phyloP scores from a whole-genome alignment of 2,329 filamentous ascomycete genomes.

The Colletotrichum tabaci region DNA sequence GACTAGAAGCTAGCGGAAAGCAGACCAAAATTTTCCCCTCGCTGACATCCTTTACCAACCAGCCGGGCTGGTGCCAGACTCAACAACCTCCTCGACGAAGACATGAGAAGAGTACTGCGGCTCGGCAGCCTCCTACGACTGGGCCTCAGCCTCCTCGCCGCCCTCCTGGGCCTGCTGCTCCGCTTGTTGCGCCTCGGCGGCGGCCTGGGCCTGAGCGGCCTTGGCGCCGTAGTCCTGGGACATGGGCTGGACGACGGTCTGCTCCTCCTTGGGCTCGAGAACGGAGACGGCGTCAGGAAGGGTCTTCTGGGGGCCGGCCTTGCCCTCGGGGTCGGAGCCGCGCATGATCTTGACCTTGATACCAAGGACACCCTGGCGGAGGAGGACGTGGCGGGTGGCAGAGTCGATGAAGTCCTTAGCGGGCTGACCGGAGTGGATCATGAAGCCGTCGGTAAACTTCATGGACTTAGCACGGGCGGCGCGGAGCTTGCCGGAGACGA shows the following conservation, averaged over 20 bases:
- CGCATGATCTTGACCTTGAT: slow-evolving; percentile 99
- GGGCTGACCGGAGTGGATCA: slow-evolving; percentile 99
- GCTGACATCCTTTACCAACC: neutral
- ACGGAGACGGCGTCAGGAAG: slow-evolving; percentile 99
- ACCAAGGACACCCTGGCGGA: slow-evolving; percentile 99
- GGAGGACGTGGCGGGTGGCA: slow-evolving; percentile 98
- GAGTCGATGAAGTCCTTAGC: slow-evolving; percentile 99
- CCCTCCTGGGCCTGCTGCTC: slow-evolving; percentile 64
- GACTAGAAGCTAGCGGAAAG: slow-evolving; percentile 28
- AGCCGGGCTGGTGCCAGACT: slow-evolving; percentile 18
- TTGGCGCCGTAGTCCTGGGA: slow-evolving; percentile 99
- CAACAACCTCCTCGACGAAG: slow-evolving; percentile 14
- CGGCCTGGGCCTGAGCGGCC: slow-evolving; percentile 76
- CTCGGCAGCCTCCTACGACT: slow-evolving; percentile 58
- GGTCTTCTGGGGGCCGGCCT: slow-evolving; percentile 96
- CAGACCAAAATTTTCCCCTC: slow-evolving; percentile 9
- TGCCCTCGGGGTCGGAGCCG: slow-evolving; percentile 98
- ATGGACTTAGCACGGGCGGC: slow-evolving; percentile 99
- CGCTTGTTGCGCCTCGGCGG: slow-evolving; percentile 73
- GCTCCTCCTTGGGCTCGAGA: slow-evolving; percentile 99
- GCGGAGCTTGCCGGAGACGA: slow-evolving; percentile 98
- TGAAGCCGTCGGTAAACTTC: slow-evolving; percentile 99
- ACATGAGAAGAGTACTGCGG: slow-evolving; percentile 31
- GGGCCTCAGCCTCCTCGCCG: slow-evolving; percentile 68
- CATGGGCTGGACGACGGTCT: slow-evolving; percentile 92